A percentile compares a stretch with the other conserved stretches of the same genome.
These are phyloP conservation scores for Monosporascus sp. DNA, from an alignment of 2,329 filamentous ascomycete genomes.

Conservation along the genomic window DNA sequence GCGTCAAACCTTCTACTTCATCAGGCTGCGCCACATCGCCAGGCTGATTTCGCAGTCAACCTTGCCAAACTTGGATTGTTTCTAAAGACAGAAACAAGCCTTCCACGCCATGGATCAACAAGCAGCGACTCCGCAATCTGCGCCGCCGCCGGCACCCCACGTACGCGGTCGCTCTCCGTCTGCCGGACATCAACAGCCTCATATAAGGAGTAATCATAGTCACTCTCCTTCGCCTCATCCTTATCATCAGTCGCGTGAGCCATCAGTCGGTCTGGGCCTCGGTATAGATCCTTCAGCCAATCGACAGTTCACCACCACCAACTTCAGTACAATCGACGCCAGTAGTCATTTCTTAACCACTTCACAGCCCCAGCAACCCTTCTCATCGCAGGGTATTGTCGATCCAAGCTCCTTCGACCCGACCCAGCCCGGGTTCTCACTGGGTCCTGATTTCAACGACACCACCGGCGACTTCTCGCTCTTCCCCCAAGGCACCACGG, in stretches of 20 bases:
- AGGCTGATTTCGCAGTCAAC: slow-evolving; percentile 27
- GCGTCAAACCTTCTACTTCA: slow-evolving; percentile 11
- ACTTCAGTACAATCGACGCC: slow-evolving; percentile 40
- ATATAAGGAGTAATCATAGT: slow-evolving; percentile 63
- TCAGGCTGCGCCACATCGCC: slow-evolving; percentile 23
- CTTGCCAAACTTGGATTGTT: slow-evolving; percentile 19
- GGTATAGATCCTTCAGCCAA: slow-evolving; percentile 47
- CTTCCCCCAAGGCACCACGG: slow-evolving; percentile 49
- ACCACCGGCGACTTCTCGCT: slow-evolving; percentile 53
- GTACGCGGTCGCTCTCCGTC: slow-evolving; percentile 57
- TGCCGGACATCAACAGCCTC: slow-evolving; percentile 49
- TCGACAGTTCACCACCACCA: slow-evolving; percentile 33
- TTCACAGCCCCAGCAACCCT: slow-evolving; percentile 38
- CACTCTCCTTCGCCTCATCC: slow-evolving; percentile 59
- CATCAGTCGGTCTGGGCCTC: slow-evolving; percentile 51
- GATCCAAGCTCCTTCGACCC: slow-evolving; percentile 28
- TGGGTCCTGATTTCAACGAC: slow-evolving; percentile 46
- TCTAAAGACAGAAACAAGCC: slow-evolving; percentile 31
- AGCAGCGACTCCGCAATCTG: slow-evolving; percentile 9
- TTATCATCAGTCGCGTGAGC: slow-evolving; percentile 43
- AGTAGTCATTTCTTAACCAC: slow-evolving; percentile 44
- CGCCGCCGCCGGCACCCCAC: background rate
- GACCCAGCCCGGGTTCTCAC: slow-evolving; percentile 36
- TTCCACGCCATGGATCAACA: slow-evolving; percentile 46
- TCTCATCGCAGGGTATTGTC: slow-evolving; percentile 36